Evolutionary conservation across 2,329 filamentous ascomycete genomes (phyloP), one percentile per base, ranked within the genome.

Genomic region (Blumeriella jaapii): DNA sequence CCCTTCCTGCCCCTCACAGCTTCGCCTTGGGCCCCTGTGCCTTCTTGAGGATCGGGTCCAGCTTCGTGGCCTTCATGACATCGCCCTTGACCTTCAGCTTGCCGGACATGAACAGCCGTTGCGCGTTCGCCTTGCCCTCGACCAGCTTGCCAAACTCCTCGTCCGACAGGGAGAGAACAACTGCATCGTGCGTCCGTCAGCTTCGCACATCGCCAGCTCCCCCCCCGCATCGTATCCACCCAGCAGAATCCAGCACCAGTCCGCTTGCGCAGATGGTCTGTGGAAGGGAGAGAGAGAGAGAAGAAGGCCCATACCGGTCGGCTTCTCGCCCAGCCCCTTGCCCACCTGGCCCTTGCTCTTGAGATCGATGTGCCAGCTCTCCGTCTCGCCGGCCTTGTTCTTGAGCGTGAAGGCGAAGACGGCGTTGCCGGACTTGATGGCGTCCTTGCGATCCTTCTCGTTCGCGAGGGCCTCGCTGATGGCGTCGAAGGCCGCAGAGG

Each of bases 31-130:
- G 69, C 18, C 43, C 34, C 67, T 85, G 80, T 23, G 83, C 82
- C 70, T 86, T 91, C 71, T 85, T 86, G 47, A 94, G 65, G 54
- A 96, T 81, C 25, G 85, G 82, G 63, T 95, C 86, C 63, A 95
- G 75, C 77, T 93, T 94, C 41, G 87, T 95, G 23, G 91, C 82
- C 74, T 95, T 95, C 89, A 96, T 96, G 42, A 96, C 77, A 60
- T 96, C 86, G 45, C 91, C 91, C 75, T 86, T 93, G 59, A 96
- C 75, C 82, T 96, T 98, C 57, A 98, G 70, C 71, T 94, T 95
- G 54, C 91, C 91, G n/a, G 74, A 74, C 89, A 98, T 96, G 66
- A 96, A 56, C 23, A 98, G 67, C 51, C 79, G 78, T 70, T 98
- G 91, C 38, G 91, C 86, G 57, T 95, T 94, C 52, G 83, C 85